Conservation (phyloP, 2,329 filamentous ascomycete genomes). For the Fusarium stilboides region DNA sequence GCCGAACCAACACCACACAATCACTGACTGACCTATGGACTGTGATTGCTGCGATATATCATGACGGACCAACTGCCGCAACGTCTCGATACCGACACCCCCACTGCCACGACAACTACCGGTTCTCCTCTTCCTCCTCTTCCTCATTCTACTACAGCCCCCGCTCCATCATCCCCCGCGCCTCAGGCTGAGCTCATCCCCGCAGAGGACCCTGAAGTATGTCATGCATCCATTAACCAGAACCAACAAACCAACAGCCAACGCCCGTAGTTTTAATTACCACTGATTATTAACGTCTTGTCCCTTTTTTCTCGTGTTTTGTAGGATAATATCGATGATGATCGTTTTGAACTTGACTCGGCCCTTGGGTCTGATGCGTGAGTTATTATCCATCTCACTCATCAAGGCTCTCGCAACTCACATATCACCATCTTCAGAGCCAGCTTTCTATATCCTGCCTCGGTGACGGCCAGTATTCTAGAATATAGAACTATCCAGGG, state of each 20-base stretch:
- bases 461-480: constrained; percentile 43
- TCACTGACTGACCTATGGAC: constrained; percentile 6
- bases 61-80: constrained; percentile 30
- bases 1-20: constrained; percentile 5
- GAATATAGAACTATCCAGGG: constrained; percentile 45
- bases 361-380: constrained; percentile 44
- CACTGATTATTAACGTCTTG: constrained; percentile 16
- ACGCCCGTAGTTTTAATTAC: constrained; percentile 10
- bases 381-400: constrained; percentile 16
- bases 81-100: constrained; percentile 12
- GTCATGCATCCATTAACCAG: constrained; percentile 10
- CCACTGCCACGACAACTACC: constrained; percentile 12
- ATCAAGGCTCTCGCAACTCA: constrained; percentile 4
- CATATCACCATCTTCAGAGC: constrained; percentile 20
- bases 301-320: constrained; percentile 8
- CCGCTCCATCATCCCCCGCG: constrained; percentile 24
- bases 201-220: constrained; percentile 42
- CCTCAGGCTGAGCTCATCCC: constrained; percentile 42
- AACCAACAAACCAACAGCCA: neutral
- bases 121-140: neutral
- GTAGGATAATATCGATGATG: constrained; percentile 27
- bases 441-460: constrained; percentile 41
- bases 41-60: constrained; percentile 17
- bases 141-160: neutral
- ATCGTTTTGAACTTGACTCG: constrained; percentile 42